Conservation (phyloP, 805 yeast species). For the Grigorovia transvaalensis region DNA sequence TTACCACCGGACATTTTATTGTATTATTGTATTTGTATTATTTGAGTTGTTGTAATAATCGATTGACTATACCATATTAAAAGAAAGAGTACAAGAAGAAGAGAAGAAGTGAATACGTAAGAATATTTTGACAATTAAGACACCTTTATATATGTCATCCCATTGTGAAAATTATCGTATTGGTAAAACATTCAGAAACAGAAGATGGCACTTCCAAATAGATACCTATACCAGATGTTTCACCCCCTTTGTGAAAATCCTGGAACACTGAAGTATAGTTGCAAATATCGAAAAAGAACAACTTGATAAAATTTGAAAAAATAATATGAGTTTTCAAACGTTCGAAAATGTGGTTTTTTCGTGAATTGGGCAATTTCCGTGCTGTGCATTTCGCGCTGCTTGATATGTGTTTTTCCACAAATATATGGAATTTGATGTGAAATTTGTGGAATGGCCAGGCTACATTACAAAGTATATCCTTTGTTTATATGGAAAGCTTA, state of each 20-base stretch:
- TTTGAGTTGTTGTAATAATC: slow-evolving; percentile 1
- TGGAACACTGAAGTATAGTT: slow-evolving; percentile 19
- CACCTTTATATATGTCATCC: neutral
- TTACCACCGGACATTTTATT: slow-evolving; percentile 53
- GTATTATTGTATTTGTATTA: slow-evolving; percentile 14
- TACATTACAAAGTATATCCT: neutral
- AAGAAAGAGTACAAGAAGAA: neutral
- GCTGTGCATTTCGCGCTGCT: neutral
- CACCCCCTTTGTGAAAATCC: slow-evolving; percentile 17
- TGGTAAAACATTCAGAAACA: too few relatives aligned
- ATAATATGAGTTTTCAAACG: neutral
- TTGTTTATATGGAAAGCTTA: neutral
- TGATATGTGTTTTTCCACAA: neutral
- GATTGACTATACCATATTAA: neutral
- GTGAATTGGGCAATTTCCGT: neutral
- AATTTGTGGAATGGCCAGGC: neutral
- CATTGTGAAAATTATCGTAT: too few relatives aligned
- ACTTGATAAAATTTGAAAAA: slow-evolving; percentile 1
- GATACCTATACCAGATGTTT: slow-evolving; percentile 5
- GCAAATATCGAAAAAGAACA: slow-evolving; percentile 14
- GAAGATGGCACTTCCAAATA: too few relatives aligned
- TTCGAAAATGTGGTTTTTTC: neutral
- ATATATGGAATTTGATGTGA: neutral
- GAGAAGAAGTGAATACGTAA: neutral
- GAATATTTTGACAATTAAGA: neutral